A percentile compares a stretch with the other conserved stretches of the same genome.
phyloP scores from a whole-genome alignment of 1,284 basidiomycete genomes.

The Melanopsichium pennsylvanicum region DNA sequence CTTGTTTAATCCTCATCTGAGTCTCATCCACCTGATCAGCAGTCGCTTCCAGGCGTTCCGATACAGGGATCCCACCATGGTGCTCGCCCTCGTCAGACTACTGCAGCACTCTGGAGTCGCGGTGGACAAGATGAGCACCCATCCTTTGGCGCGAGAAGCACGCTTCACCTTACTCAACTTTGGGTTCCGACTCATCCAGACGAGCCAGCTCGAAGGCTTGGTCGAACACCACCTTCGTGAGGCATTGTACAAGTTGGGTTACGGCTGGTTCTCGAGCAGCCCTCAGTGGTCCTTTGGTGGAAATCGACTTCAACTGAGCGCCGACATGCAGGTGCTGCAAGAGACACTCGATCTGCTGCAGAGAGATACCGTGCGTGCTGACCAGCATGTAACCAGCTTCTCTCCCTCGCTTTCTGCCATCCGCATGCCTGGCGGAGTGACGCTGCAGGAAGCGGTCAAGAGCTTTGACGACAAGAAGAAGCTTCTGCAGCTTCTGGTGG shows the following conservation, averaged over 20 bases:
- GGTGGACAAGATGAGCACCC: slow-evolving; percentile 74
- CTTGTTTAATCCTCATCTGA: slow-evolving; percentile 76
- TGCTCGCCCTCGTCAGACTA: slow-evolving; percentile 83
- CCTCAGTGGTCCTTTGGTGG: slow-evolving; percentile 88
- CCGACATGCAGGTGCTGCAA: slow-evolving; percentile 84
- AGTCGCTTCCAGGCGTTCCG: slow-evolving; percentile 92
- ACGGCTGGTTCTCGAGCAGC: slow-evolving; percentile 79
- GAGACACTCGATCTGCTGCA: slow-evolving; percentile 83
- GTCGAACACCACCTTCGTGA: slow-evolving; percentile 82
- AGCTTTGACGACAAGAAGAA: slow-evolving; percentile 40
- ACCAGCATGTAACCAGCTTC: slow-evolving; percentile 52
- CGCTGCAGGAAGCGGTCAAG: slow-evolving; percentile 40
- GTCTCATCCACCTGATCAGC: slow-evolving; percentile 87
- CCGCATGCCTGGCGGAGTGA: slow-evolving; percentile 44
- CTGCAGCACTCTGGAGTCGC: slow-evolving; percentile 71
- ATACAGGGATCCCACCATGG: slow-evolving; percentile 83
- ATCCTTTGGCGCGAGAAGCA: slow-evolving; percentile 87
- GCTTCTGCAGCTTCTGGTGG: slow-evolving; percentile 78
- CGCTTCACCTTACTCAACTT: slow-evolving; percentile 89
- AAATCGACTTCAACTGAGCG: slow-evolving; percentile 84
- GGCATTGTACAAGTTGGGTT: slow-evolving; percentile 79
- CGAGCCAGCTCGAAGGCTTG: slow-evolving; percentile 82
- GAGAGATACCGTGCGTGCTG: slow-evolving; percentile 74
- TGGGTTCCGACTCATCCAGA: slow-evolving; percentile 89
- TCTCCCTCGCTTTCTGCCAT: slow-evolving; percentile 39